These are phyloP conservation scores for Torulaspora indica DNA, from an alignment of 805 yeast species.

Conservation along the genomic window DNA sequence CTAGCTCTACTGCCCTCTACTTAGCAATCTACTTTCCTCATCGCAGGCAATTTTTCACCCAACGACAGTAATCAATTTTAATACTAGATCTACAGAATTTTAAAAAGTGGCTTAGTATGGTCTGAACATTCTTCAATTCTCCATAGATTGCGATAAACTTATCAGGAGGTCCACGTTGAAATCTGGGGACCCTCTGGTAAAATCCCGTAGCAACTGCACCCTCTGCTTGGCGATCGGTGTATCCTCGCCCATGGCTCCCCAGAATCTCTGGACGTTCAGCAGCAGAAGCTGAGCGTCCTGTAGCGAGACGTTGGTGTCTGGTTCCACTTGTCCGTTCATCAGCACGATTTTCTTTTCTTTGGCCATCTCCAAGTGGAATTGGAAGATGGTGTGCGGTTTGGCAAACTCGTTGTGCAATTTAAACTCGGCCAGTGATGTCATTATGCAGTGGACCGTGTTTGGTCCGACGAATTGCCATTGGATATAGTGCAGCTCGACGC, in stretches of 20 bases:
- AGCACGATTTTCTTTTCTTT: constrained; percentile 58
- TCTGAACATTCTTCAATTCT: constrained; percentile 27
- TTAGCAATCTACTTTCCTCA: neutral
- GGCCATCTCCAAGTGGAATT: constrained; percentile 75
- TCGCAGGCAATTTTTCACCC: neutral
- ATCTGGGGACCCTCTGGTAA: constrained; percentile 62
- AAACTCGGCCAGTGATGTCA: constrained; percentile 88
- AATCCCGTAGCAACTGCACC: constrained; percentile 53
- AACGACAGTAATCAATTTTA: neutral
- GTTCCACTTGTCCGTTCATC: constrained; percentile 82
- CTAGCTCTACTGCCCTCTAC: neutral
- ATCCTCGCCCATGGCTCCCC: constrained; percentile 57
- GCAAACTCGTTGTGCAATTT: constrained; percentile 89
- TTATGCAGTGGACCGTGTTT: constrained; percentile 77
- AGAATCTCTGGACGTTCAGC: constrained; percentile 74
- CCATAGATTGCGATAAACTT: constrained; percentile 68
- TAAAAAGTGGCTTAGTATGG: neutral
- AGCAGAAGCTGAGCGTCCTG: constrained; percentile 76
- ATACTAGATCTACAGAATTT: constrained; percentile 7
- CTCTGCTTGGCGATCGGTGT: constrained; percentile 46
- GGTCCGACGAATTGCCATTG: constrained; percentile 93
- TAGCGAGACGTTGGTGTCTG: constrained; percentile 58
- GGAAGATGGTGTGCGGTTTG: constrained; percentile 87
- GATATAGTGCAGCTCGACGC: constrained; percentile 79
- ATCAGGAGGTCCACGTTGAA: constrained; percentile 68